Conservation (phyloP, 352 stramenopile species). For the Phytophthora quininea region DNA sequence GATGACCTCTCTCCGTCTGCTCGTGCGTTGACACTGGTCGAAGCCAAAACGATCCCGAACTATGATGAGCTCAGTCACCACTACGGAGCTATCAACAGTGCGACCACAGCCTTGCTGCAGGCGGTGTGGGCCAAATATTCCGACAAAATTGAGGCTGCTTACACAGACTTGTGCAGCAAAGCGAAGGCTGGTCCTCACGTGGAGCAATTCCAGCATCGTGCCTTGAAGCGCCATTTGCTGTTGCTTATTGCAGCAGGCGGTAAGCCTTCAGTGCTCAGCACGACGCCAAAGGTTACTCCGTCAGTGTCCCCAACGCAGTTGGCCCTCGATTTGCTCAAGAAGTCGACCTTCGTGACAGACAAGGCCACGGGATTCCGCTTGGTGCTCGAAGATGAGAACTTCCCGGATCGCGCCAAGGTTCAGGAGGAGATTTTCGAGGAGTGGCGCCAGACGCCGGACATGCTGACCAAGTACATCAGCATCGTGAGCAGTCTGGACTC, state of each 20-base stretch:
- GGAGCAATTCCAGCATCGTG: slow-evolving; percentile 77
- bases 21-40: slow-evolving; percentile 63
- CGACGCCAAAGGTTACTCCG: slow-evolving; percentile 46
- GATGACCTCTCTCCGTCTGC: slow-evolving; percentile 68
- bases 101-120: slow-evolving; percentile 67
- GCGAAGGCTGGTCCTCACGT: slow-evolving; percentile 57
- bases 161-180: slow-evolving; percentile 53
- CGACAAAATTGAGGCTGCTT: slow-evolving; percentile 63
- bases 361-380: slow-evolving; percentile 67
- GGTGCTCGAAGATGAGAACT: slow-evolving; percentile 68
- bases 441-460: slow-evolving; percentile 76
- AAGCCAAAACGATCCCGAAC: slow-evolving; percentile 65
- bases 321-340: slow-evolving; percentile 63
- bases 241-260: slow-evolving; percentile 64
- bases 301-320: slow-evolving; percentile 52
- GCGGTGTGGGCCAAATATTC: slow-evolving; percentile 75
- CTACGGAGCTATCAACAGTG: slow-evolving; percentile 65
- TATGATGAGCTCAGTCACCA: slow-evolving; percentile 73
- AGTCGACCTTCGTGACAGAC: slow-evolving; percentile 76
- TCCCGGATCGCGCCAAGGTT: slow-evolving; percentile 61
- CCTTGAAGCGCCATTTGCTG: slow-evolving; percentile 71
- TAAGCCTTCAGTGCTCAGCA: slow-evolving; percentile 53
- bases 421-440: slow-evolving; percentile 75
- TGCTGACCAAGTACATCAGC: slow-evolving; percentile 82
- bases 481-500: slow-evolving; percentile 73